Evolutionary conservation across 176 grass and related monocot species (phyloP).

Genomic region (Aegilops longissima): DNA sequence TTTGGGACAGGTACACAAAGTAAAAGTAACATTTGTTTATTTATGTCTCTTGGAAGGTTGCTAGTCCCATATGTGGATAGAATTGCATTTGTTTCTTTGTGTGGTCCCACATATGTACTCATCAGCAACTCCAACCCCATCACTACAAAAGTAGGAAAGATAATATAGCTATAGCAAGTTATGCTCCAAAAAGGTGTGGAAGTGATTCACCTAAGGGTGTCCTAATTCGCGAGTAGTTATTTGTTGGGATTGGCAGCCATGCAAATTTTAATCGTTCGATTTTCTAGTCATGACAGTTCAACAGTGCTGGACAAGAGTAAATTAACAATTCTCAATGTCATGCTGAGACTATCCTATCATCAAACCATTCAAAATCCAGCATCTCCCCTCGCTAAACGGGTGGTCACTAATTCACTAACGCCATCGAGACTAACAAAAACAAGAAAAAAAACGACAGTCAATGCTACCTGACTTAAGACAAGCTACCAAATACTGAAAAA

Average conservation of each 20-base stretch:
- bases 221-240: background rate
- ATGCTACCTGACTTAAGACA: background rate
- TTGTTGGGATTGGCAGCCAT: background rate
- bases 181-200: background rate
- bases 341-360: background rate
- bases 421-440: background rate
- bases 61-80: no score
- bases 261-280: background rate
- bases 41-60: no score
- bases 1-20: no score
- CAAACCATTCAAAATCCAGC: background rate
- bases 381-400: background rate
- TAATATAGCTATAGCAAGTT: no score
- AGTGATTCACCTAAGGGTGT: background rate
- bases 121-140: no score
- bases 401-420: background rate
- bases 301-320: background rate
- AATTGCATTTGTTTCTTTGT: no score
- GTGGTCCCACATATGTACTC: no score
- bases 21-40: no score
- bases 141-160: no score
- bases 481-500: background rate
- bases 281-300: constrained; percentile 4
- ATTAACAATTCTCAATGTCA: background rate
- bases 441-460: background rate